Conservation (phyloP, 169 alveolate genomes). For the Plasmodium berghei region DNA sequence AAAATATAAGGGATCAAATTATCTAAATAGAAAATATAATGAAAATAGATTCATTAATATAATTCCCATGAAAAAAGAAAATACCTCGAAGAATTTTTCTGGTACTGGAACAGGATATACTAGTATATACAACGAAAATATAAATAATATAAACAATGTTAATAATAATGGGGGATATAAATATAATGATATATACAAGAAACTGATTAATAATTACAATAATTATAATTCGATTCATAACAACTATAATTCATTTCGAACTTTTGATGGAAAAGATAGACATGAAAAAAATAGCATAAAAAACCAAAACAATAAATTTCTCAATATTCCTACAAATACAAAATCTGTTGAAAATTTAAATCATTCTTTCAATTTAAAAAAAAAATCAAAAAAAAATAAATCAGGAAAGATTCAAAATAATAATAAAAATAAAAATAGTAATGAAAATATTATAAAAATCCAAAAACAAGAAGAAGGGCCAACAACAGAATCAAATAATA, state of each 20-base stretch:
- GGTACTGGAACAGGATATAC: too few species aligned
- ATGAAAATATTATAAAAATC: not conserved
- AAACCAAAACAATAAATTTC: too few species aligned
- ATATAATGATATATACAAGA: not conserved
- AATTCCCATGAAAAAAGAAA: too few species aligned
- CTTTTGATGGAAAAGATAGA: too few species aligned
- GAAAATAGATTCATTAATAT: too few species aligned
- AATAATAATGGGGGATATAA: not conserved
- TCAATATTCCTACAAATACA: not conserved
- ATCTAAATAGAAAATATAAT: too few species aligned
- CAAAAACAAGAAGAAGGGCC: not conserved
- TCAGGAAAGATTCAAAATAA: not conserved
- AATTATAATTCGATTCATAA: too few species aligned
- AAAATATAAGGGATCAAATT: too few species aligned
- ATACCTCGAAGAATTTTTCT: too few species aligned
- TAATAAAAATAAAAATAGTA: not conserved
- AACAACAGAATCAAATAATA: conserved; percentile 18
- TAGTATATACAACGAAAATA: too few species aligned
- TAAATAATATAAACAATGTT: not conserved
- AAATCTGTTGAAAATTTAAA: not conserved
- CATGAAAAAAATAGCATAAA: too few species aligned
- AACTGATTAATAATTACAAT: not conserved
- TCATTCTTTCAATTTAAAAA: not conserved
- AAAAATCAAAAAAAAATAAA: not conserved
- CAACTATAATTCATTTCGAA: too few species aligned